phyloP scores from a whole-genome alignment of 805 yeast genomes.

The Ogataea henricii region DNA sequence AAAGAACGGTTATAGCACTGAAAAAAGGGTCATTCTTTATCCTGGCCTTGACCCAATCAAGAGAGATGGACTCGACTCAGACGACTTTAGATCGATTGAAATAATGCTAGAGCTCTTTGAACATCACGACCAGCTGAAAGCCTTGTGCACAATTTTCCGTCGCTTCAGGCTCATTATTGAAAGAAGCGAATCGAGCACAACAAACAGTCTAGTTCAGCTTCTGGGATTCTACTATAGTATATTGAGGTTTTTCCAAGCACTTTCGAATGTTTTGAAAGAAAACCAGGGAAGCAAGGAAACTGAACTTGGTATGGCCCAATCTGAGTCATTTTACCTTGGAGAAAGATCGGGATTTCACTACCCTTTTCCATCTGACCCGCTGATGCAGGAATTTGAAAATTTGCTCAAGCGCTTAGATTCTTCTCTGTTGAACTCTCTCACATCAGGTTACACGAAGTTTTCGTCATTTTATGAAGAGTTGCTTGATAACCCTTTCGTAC shows the following conservation, averaged over 20 bases:
- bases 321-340: not conserved
- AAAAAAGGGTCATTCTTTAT: too few relatives aligned
- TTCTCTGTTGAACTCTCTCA: too few relatives aligned
- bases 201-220: not conserved
- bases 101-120: not conserved
- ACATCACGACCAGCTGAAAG: not conserved
- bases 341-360: not conserved
- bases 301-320: not conserved
- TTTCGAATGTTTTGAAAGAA: not conserved
- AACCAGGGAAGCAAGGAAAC: not conserved
- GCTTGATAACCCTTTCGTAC: too few relatives aligned
- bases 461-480: too few relatives aligned
- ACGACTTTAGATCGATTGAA: not conserved
- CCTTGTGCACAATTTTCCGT: not conserved
- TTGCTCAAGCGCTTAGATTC: too few relatives aligned
- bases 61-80: not conserved
- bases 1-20: too few relatives aligned
- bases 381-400: not conserved
- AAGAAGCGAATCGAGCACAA: not conserved
- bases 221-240: not conserved
- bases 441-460: too few relatives aligned
- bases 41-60: too few relatives aligned
- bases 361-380: constrained; percentile 1
- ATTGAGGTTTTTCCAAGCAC: constrained; percentile 4
- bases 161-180: not conserved